Base-by-base conservation (phyloP, 805 yeast genomes). In the Cyberlindnera nakhonratchasimensis region DNA sequence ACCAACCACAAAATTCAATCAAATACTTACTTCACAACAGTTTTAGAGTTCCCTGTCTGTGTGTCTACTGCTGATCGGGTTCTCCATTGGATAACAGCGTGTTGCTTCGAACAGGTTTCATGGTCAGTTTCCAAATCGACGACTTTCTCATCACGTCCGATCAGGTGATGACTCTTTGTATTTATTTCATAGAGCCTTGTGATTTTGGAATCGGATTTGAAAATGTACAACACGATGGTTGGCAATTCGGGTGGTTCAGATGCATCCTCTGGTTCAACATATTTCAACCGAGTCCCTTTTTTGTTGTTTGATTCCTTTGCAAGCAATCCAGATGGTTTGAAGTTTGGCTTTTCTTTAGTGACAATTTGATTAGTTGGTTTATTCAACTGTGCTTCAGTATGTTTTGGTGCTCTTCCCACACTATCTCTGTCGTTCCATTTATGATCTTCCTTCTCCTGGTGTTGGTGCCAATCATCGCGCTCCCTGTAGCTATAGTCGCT, bases 11-110 rank as follows among this genome's bases (percentile, higher is more conserved):
- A n/a, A n/a, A 21, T 18, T 6, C 18, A 30, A 18, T n/a, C n/a
- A 14, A 20, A 14, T 20, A 41, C 42, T 24, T 16, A 19, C 50
- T 31, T 49, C 16, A 42, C 29, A 2, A 24, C 28, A 13, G 22
- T 24, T 14, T 32, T 26, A 16, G 13, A 19, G 4, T 18, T 31
- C 4, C 45, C 50, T 16, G 20, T 18, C n/a, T 29, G 22, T 6
- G 29, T 12, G 21, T 38, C 38, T 6, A 17, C 31, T 3, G 28
- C 24, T 6, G 46, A 39, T 13, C 46, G 47, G n/a, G 51, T 36
- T 23, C 74, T 55, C 47, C 69, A 73, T 46, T 74, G 79, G 7
- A 74, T 58, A 0, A 63, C 78, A 17, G 77, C 76, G 50, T 74
- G 79, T 49, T 74, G 76, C 36, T 67, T 66, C 0, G 75, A 69